These are phyloP conservation scores for Melaleuca alternifolia DNA, from an alignment of 345 rosid species.

Conservation along the genomic window DNA sequence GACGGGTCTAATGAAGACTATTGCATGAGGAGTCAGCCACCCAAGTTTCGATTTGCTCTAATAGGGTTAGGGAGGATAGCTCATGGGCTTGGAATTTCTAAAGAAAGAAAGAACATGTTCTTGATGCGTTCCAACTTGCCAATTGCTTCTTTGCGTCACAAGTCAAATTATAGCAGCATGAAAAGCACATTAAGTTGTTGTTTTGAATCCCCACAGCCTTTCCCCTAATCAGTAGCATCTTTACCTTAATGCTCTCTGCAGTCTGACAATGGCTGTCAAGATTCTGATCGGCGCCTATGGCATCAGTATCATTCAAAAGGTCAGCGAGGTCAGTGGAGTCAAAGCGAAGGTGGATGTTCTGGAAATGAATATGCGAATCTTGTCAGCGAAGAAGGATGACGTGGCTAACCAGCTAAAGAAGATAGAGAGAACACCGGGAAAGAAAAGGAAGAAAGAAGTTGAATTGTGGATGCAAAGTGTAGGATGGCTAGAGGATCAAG, in stretches of 20 bases:
- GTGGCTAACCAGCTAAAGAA: rapidly evolving
- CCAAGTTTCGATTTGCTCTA: too few relatives aligned
- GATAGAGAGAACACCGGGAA: background rate
- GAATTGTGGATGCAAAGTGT: background rate
- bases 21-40: too few relatives aligned
- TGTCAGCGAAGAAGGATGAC: background rate
- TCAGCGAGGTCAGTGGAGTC: background rate
- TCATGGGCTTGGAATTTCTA: background rate
- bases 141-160: background rate
- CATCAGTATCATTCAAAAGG: background rate
- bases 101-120: too few relatives aligned
- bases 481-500: background rate
- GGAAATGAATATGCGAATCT: background rate
- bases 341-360: background rate
- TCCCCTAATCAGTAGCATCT: background rate
- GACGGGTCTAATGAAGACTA: too few relatives aligned
- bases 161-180: background rate
- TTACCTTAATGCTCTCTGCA: background rate
- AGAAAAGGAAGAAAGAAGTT: background rate
- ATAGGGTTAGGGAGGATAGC: background rate
- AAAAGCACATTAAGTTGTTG: background rate
- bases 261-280: background rate
- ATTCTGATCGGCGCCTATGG: background rate
- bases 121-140: background rate
- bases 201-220: background rate